phyloP scores from a whole-genome alignment of 148 eudicot genomes.

The Chenopodium berlandieri region DNA sequence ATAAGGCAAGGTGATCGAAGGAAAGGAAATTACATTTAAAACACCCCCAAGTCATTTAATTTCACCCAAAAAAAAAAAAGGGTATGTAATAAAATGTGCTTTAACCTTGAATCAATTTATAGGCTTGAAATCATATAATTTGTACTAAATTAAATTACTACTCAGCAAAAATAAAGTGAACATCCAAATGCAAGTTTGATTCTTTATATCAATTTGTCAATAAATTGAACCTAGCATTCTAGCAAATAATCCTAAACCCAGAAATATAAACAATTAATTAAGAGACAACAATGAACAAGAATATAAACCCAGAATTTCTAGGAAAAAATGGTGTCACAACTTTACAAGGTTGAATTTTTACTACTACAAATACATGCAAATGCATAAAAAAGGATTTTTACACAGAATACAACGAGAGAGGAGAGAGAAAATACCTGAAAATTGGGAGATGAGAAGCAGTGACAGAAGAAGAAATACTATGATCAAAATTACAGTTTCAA shows the following conservation, averaged over 20 bases:
- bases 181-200: background rate
- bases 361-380: background rate
- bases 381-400: background rate
- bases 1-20: background rate
- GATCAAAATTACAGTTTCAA: no score
- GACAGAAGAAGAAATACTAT: background rate
- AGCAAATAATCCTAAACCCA: background rate
- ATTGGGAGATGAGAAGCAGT: background rate
- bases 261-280: background rate
- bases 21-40: no score
- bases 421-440: conserved; percentile 20
- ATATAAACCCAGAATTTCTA: background rate
- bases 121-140: background rate
- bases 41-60: no score
- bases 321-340: background rate
- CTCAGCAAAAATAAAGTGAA: background rate
- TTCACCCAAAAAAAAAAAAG: background rate
- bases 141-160: background rate
- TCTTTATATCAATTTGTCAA: background rate
- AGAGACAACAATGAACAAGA: background rate
- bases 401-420: background rate
- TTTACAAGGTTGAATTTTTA: background rate
- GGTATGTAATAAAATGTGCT: background rate
- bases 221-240: background rate
- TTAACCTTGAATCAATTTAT: background rate